Percentiles rank a stretch among this genome's conserved stretches.
Conservation (phyloP, 176 grass and related monocot species). For the Calamus simplicifolius region DNA sequence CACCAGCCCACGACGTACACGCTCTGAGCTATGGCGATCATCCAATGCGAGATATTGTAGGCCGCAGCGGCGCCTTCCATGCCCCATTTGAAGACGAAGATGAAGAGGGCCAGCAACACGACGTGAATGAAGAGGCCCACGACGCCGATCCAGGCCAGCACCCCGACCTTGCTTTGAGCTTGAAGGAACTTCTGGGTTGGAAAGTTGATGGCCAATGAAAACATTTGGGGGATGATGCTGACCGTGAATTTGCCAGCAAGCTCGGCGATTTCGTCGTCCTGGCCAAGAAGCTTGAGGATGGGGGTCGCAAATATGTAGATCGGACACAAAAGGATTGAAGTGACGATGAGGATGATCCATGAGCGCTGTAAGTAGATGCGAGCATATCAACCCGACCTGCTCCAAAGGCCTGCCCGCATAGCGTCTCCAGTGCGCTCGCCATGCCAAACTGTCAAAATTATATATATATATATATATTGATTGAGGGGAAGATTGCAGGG, state of each 20-base stretch:
- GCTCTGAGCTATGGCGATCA: slow-evolving; percentile 28
- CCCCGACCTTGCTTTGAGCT: slow-evolving; percentile 47
- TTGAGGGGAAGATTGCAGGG: no score
- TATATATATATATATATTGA: no score
- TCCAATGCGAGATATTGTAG: slow-evolving; percentile 29
- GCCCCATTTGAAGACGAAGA: slow-evolving; percentile 33
- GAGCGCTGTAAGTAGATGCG: slow-evolving; percentile 62
- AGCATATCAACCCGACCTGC: slow-evolving; percentile 49
- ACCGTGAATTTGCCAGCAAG: slow-evolving; percentile 33
- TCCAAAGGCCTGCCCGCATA: slow-evolving; percentile 31
- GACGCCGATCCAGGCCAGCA: slow-evolving; percentile 43
- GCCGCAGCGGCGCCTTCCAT: slow-evolving; percentile 16
- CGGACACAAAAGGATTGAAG: slow-evolving; percentile 24
- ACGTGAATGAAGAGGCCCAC: neutral
- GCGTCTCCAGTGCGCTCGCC: slow-evolving; percentile 22
- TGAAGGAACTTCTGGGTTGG: slow-evolving; percentile 53
- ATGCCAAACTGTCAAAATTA: slow-evolving; percentile 20
- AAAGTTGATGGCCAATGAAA: slow-evolving; percentile 51
- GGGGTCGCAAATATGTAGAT: slow-evolving; percentile 37
- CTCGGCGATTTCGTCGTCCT: slow-evolving; percentile 33
- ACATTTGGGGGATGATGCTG: slow-evolving; percentile 34
- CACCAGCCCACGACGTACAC: slow-evolving; percentile 43
- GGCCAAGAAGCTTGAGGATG: slow-evolving; percentile 29
- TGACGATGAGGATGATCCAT: slow-evolving; percentile 40
- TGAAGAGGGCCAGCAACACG: slow-evolving; percentile 20